Evolutionary conservation across 2,329 filamentous ascomycete genomes (phyloP).

Genomic region (Biscogniauxia marginata): DNA sequence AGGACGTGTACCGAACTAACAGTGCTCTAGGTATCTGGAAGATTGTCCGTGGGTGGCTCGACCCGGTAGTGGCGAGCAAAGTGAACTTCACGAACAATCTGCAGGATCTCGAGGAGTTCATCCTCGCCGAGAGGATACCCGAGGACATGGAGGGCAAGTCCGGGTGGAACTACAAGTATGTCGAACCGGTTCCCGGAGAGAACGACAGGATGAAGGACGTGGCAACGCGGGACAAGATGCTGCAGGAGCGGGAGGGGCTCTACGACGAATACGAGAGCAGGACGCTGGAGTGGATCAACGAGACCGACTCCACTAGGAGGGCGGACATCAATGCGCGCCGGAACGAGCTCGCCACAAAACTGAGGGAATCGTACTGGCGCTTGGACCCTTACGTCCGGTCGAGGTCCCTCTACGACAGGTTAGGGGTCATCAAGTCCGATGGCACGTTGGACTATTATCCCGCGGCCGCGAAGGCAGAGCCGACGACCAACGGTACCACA

Average conservation of each 20-base stretch:
- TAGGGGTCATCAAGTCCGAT: conserved; percentile 64
- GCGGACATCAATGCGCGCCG: conserved; percentile 56
- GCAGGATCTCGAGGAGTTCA: conserved; percentile 75
- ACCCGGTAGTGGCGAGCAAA: conserved; percentile 92
- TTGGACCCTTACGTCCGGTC: conserved; percentile 86
- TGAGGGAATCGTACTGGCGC: conserved; percentile 81
- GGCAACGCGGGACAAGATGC: conserved; percentile 60
- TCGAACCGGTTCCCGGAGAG: conserved; percentile 73
- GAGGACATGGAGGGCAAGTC: conserved; percentile 86
- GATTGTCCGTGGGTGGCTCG: conserved; percentile 93
- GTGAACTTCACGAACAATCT: conserved; percentile 87
- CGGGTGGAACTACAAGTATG: conserved; percentile 78
- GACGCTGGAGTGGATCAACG: conserved; percentile 72
- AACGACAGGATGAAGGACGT: conserved; percentile 71
- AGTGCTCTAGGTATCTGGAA: conserved; percentile 76
- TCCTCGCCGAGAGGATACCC: conserved; percentile 68
- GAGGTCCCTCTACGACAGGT: conserved; percentile 79
- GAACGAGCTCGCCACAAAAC: conserved; percentile 56
- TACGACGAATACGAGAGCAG: conserved; percentile 71
- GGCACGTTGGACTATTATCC: conserved; percentile 73
- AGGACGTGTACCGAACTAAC: conserved; percentile 33
- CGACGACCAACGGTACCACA: conserved; percentile 18
- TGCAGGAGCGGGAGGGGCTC: conserved; percentile 62
- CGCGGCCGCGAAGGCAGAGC: conserved; percentile 19
- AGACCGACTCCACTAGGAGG: conserved; percentile 45